These are phyloP conservation scores for Eudorina sp. DNA, from an alignment of 139 green algal species.

Conservation along the genomic window DNA sequence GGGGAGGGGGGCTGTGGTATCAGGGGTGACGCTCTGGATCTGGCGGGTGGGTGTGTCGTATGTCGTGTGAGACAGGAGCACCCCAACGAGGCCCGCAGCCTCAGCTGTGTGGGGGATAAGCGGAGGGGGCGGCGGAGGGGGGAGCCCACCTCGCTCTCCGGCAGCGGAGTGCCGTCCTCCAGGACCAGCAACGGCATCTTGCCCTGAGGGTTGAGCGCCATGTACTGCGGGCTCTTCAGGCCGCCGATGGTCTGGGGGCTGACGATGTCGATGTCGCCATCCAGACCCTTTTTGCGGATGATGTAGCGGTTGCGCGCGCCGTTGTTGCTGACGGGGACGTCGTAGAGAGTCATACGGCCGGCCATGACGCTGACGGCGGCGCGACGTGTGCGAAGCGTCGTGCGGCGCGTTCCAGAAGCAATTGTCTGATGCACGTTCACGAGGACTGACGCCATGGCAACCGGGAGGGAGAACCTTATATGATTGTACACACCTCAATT, in stretches of 20 bases:
- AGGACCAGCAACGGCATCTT: conserved; percentile 85
- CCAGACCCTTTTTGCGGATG: conserved; percentile 76
- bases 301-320: conserved; percentile 69
- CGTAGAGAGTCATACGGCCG: not conserved
- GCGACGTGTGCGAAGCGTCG: not conserved
- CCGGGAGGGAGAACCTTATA: no score
- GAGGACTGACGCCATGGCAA: no score
- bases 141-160: conserved; percentile 78
- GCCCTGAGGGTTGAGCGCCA: conserved; percentile 68
- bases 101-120: no score
- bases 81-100: no score
- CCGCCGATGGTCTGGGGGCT: conserved; percentile 70
- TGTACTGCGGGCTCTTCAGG: conserved; percentile 57
- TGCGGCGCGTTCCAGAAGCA: not conserved
- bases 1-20: no score
- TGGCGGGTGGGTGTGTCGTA: no score
- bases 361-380: conserved; percentile 3
- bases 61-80: no score
- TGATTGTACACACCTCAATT: no score
- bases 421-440: no score
- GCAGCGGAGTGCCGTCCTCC: conserved; percentile 71
- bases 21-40: no score
- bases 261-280: conserved; percentile 65
- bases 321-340: conserved; percentile 63
- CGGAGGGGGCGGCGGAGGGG: no score